Percentiles rank a stretch among this genome's conserved stretches.
Conservation (phyloP, 345 rosid genomes). For the Acer negundo region DNA sequence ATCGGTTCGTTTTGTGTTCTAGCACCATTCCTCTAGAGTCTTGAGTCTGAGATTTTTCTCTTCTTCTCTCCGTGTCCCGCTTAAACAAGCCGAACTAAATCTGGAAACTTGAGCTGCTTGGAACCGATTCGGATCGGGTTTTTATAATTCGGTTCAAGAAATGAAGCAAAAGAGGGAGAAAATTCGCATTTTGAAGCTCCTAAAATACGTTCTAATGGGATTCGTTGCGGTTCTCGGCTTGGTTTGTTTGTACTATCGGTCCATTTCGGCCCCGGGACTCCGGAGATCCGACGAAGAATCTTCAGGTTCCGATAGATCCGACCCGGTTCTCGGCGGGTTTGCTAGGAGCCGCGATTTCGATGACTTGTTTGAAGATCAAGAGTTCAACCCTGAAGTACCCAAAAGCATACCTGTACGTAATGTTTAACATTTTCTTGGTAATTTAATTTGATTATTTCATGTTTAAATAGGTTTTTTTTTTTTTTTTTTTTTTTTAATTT, state of each 20-base stretch:
- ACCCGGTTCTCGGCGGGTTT: constrained; percentile 38
- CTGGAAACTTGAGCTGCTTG: background rate
- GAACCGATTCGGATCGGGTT: background rate
- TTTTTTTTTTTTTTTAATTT: too few relatives aligned
- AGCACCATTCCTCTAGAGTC: too few relatives aligned
- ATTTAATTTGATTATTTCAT: background rate
- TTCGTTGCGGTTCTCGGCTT: constrained; percentile 64
- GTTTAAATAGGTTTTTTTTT: background rate
- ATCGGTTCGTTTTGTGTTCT: background rate
- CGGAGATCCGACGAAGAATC: constrained; percentile 51
- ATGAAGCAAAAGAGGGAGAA: constrained; percentile 66
- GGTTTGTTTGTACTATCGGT: constrained; percentile 73
- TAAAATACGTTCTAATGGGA: constrained; percentile 57
- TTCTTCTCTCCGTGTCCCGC: background rate
- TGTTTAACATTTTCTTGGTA: background rate
- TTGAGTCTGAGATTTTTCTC: background rate
- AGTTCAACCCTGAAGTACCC: constrained; percentile 42
- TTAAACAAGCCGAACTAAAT: background rate
- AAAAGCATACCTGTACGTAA: constrained; percentile 68
- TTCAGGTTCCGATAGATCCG: constrained; percentile 42
- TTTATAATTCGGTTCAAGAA: background rate
- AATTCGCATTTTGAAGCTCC: constrained; percentile 46
- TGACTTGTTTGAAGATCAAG: constrained; percentile 38
- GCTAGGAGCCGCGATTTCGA: constrained; percentile 30
- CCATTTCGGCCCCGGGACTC: constrained; percentile 70